Evolutionary conservation across 139 green algal species (phyloP).

Genomic region (Chlorella sp.): DNA sequence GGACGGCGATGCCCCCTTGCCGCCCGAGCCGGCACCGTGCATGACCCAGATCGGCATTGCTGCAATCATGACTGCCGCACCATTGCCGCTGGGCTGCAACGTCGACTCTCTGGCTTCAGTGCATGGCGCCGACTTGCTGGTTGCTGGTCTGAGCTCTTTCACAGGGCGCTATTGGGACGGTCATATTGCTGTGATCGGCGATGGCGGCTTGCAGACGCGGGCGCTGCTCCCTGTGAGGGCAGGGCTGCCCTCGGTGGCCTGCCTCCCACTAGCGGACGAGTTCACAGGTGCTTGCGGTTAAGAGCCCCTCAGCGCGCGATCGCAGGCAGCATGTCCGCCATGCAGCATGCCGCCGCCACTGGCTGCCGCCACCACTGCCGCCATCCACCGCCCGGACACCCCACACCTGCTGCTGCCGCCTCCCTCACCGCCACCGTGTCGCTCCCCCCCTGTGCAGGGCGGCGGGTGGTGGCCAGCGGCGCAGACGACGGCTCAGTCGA

Average conservation of each 20-base stretch:
- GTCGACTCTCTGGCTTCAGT: neutral
- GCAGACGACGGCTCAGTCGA: constrained; percentile 12
- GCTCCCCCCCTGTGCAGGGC: neutral
- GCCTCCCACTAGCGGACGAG: neutral
- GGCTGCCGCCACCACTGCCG: neutral
- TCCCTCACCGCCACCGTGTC: neutral
- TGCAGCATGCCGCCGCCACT: neutral
- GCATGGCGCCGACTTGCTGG: neutral
- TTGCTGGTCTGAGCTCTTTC: neutral
- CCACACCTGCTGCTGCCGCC: neutral
- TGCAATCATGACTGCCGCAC: neutral
- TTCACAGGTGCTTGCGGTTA: neutral
- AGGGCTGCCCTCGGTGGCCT: neutral
- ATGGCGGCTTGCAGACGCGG: neutral
- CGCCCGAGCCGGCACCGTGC: too few species aligned
- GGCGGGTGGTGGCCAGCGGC: constrained; percentile 19
- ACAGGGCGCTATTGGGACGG: neutral
- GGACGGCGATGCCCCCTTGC: too few species aligned
- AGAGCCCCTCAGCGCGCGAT: neutral
- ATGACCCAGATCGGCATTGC: neutral
- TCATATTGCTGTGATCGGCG: neutral
- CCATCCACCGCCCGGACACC: neutral
- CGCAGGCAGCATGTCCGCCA: neutral
- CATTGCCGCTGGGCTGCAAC: neutral
- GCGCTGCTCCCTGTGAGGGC: neutral